Base-by-base conservation (phyloP, 148 eudicot genomes). In the Persicaria tinctoria region DNA sequence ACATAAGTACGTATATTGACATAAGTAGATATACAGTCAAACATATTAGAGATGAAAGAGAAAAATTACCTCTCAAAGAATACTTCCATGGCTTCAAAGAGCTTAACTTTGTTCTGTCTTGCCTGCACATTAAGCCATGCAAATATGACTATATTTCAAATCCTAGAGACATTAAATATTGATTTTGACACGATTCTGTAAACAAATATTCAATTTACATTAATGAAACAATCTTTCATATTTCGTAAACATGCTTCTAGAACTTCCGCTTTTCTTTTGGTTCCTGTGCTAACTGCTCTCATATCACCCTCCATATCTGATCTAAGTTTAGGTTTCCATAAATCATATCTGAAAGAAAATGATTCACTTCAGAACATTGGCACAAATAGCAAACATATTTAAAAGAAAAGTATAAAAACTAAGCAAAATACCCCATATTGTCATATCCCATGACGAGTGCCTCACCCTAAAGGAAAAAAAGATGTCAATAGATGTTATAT, bases 381-480 rank as follows among this genome's bases (percentile, higher is more conserved):
- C 70, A 66, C 70, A 44, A 66, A 11, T 62, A 23, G 54, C 70
- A 46, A 47, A 20, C 13, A 68, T 64, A 63, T 13, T 50, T 27
- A 70, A 44, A n/a, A 55, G n/a, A 46, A 32, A 45, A 14, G 51
- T 3, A 68, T 50, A 50, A 45, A 11, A 75, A 57, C 27, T 38
- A n/a, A 51, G 23, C 32, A 57, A 79, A 89, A 84, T 81, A 94
- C 91, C 97, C 96, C 98, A 95, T 92, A 72, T 90, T 92, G 82
- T 92, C 98, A 84, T 92, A 95, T 82, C 97, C 98, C 98, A 95
- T 90, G 54, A 95, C 97, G 50, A 95, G 82, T 70, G 98, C 97
- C 76, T 95, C 96, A 5, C 98, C 98, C 91, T 93, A 93, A 79
- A 83, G 83, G 20, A 78, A 74, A 75, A 73, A 44, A 66, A 66